Base-by-base conservation (phyloP, 495 filamentous ascomycete species). In the Aspergillus conjunctus region DNA sequence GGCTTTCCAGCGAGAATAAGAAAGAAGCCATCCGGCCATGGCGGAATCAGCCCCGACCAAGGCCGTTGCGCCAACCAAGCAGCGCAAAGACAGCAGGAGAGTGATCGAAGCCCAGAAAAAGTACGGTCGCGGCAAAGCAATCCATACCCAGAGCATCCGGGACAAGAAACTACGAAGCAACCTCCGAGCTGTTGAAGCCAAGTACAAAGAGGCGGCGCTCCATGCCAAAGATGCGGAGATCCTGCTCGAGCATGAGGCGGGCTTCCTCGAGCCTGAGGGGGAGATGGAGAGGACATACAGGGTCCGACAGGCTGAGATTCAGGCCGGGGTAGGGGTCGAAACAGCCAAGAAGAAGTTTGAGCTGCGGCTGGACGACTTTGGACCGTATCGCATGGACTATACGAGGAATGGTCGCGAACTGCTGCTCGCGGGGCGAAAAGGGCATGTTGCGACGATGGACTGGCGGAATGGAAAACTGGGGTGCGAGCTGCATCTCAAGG, bases 361-460 rank as follows among this genome's bases (percentile, higher is more conserved):
- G 66, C 72, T 98, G 68, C 92, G 89, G 72, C 77, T 98, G 39
- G 84, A 90, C 30, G 81, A 84, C 7, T 77, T 97, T 50, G 94
- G 94, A 3, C 94, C 93, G 30, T 98, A 98, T 64, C 77, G 85
- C 7, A 85, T 81, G 61, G 92, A 97, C 51, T 98, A 96, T 72
- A 91, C 91, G 10, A 81, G 91, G 33, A 97, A 96, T 68, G 94
- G 94, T 17, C 83, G 90, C 58, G 85, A 92, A 62, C 74, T 98
- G 30, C 76, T 98, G 39, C 74, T 98, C 50, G 92, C 89, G 54
- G 93, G 94, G 30, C 79, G 91, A 53, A 97, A 96, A 75, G 94
- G 94, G 15, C 94, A 98, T 88, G 79, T 98, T 66, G 93, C 94
- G 59, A 92, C 90, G 2, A 94, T 97, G 85, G 93, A 98, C 75